Evolutionary conservation across 139 green algal species (phyloP).

Genomic region (Medakamo hakoo): DNA sequence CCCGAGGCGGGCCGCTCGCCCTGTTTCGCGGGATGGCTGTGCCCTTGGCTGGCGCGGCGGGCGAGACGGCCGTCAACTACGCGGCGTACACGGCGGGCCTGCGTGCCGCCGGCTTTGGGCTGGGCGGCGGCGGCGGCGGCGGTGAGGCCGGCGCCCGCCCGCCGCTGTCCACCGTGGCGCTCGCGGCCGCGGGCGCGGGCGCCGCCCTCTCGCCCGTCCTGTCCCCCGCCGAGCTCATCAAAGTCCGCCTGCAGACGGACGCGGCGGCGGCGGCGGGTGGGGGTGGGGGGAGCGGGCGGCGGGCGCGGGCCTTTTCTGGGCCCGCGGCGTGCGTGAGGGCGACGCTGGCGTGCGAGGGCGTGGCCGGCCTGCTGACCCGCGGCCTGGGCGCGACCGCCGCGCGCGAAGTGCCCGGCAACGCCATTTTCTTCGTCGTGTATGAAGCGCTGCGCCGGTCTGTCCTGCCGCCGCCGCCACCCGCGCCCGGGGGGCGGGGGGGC

Average conservation of each 20-base stretch:
- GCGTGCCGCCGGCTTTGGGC: neutral
- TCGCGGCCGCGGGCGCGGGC: neutral
- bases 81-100: neutral
- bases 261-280: no score
- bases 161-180: neutral
- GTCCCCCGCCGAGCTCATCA: slow-evolving; percentile 2
- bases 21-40: neutral
- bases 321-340: slow-evolving; percentile 8
- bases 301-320: no score
- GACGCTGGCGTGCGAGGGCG: slow-evolving; percentile 15
- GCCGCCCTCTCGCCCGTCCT: neutral
- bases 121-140: no score
- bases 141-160: no score
- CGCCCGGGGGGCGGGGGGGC: no score
- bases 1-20: no score
- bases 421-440: slow-evolving; percentile 41
- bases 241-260: slow-evolving; percentile 46
- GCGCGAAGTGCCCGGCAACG: slow-evolving; percentile 43
- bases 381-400: slow-evolving; percentile 29
- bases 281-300: no score
- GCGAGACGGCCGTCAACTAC: neutral
- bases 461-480: no score
- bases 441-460: slow-evolving; percentile 12
- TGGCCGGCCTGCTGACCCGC: slow-evolving; percentile 19
- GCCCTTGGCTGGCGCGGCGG: neutral